Conservation (phyloP, 257 asterid species). For the Fraxinus americana region DNA sequence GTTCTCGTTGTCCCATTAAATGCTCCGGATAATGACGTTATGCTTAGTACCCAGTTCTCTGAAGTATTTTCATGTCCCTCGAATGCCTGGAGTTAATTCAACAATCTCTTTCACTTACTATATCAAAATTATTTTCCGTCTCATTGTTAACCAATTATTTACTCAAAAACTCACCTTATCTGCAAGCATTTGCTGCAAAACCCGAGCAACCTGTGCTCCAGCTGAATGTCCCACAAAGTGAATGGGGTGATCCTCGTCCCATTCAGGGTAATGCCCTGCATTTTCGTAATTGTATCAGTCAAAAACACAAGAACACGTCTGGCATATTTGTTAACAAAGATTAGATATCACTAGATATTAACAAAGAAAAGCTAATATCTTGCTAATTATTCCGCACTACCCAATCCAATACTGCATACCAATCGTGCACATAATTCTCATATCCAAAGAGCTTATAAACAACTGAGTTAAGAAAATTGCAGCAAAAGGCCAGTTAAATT, state of each 20-base stretch:
- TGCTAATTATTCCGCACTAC: not conserved
- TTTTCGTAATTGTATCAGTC: slow-evolving; percentile 22
- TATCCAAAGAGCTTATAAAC: not conserved
- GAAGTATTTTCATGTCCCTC: slow-evolving; percentile 74
- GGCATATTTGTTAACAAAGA: not conserved
- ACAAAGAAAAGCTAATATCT: not conserved
- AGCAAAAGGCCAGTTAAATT: slow-evolving; percentile 11
- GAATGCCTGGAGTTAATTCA: slow-evolving; percentile 58
- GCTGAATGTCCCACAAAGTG: slow-evolving; percentile 99
- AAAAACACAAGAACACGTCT: not conserved
- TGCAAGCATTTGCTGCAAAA: slow-evolving; percentile 98
- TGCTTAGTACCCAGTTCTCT: slow-evolving; percentile 80
- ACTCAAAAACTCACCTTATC: slow-evolving; percentile 55
- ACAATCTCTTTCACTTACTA: slow-evolving; percentile 6
- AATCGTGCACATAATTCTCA: not conserved
- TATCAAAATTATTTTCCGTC: not conserved
- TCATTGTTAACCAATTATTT: not conserved
- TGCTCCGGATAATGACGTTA: slow-evolving; percentile 94
- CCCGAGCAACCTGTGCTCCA: slow-evolving; percentile 91
- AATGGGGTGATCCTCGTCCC: slow-evolving; percentile 98
- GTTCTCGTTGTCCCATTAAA: slow-evolving; percentile 95
- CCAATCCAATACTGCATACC: not conserved
- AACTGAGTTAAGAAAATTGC: not conserved
- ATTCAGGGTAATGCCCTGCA: slow-evolving; percentile 89
- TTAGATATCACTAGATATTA: no score